Conservation (phyloP, 352 stramenopile species). For the Globisporangium solare region DNA sequence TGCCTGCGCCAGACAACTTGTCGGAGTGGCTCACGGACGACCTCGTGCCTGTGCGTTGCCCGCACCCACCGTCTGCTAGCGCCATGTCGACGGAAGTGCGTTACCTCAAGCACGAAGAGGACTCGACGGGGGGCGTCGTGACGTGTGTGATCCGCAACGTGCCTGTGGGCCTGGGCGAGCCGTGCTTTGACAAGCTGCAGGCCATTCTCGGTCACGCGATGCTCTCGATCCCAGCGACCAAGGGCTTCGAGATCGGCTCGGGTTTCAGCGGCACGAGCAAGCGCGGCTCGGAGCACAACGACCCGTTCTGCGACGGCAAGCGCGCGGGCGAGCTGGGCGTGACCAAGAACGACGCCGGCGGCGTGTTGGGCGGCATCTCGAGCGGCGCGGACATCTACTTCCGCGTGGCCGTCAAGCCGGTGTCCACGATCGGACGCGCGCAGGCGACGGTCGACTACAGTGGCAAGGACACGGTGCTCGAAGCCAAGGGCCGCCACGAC, state of each 20-base stretch:
- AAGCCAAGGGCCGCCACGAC: conserved; percentile 97
- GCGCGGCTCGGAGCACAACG: conserved; percentile 97
- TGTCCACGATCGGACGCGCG: conserved; percentile 96
- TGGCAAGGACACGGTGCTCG: conserved; percentile 93
- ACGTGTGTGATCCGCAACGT: conserved; percentile 97
- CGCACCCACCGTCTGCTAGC: conserved; percentile 89
- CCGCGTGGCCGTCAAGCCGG: conserved; percentile 98
- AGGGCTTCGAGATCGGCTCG: conserved; percentile 98
- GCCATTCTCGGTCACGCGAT: conserved; percentile 98
- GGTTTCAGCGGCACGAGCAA: conserved; percentile 95
- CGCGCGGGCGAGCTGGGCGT: conserved; percentile 59
- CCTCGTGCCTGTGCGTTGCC: conserved; percentile 92
- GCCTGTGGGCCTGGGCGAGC: conserved; percentile 94
- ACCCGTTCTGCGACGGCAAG: conserved; percentile 91
- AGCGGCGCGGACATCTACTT: conserved; percentile 98
- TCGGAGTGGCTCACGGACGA: conserved; percentile 76
- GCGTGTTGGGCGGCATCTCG: conserved; percentile 97
- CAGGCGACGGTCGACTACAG: conserved; percentile 95
- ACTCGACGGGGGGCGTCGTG: conserved; percentile 94
- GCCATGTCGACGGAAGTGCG: conserved; percentile 96
- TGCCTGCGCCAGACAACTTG: conserved; percentile 49
- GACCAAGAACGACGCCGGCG: conserved; percentile 88
- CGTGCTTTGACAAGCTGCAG: conserved; percentile 99
- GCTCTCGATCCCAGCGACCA: conserved; percentile 98
- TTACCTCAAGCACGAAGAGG: conserved; percentile 83